These are phyloP conservation scores for Aspergillus thermomutatus DNA, from an alignment of 2,329 filamentous ascomycete genomes.

Conservation along the genomic window DNA sequence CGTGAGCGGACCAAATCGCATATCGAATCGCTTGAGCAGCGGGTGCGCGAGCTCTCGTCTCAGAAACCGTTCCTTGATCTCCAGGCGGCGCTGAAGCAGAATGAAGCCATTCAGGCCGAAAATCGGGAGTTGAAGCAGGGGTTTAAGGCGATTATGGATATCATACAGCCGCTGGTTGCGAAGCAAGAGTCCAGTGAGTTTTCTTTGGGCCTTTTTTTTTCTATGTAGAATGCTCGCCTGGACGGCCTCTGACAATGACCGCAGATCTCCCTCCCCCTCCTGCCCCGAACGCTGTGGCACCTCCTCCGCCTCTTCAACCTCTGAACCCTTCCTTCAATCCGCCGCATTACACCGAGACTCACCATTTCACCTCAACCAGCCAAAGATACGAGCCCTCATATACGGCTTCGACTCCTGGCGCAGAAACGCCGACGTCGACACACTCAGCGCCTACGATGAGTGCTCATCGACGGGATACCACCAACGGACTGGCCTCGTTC, in stretches of 20 bases:
- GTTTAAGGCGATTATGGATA: conserved; percentile 62
- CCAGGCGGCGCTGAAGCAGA: conserved; percentile 69
- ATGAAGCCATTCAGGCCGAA: conserved; percentile 73
- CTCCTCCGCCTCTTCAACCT: not conserved
- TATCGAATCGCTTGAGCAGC: conserved; percentile 70
- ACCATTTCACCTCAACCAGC: conserved; percentile 18
- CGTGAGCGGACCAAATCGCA: conserved; percentile 76
- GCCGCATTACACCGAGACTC: conserved; percentile 26
- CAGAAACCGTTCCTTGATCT: conserved; percentile 83
- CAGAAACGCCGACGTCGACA: conserved; percentile 28
- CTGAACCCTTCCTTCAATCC: conserved; percentile 13
- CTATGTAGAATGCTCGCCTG: not conserved
- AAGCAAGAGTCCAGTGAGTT: conserved; percentile 33
- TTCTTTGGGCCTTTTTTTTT: conserved; percentile 35
- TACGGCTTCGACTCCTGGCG: conserved; percentile 26
- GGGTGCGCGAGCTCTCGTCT: conserved; percentile 71
- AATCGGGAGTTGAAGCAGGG: conserved; percentile 73
- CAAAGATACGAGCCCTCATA: conserved; percentile 25
- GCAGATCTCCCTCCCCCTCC: not conserved
- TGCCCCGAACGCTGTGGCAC: not conserved
- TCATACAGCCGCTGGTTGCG: conserved; percentile 43
- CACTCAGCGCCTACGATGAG: conserved; percentile 23
- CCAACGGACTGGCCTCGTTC: conserved; percentile 28
- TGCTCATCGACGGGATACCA: conserved; percentile 24
- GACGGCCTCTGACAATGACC: not conserved